Evolutionary conservation across 306 rosid species (phyloP), one percentile per base, ranked within the genome.

Genomic region (Astragalus membranaceus): DNA sequence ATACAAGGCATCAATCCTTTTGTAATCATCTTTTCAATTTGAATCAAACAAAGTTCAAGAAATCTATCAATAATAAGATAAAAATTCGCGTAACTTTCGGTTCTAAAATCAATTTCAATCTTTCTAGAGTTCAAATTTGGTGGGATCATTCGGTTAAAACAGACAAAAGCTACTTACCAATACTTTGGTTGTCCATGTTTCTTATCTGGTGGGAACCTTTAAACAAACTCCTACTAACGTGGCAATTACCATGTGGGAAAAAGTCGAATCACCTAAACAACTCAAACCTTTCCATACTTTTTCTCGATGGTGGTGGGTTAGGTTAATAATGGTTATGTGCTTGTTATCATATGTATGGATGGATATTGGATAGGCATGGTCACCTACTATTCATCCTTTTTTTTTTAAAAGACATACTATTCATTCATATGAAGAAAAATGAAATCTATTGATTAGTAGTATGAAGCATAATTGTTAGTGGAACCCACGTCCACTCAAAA

Each of bases 141-240:
- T 55, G 37, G 56, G 58, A 74, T 48, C 65, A 80, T 8, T 26
- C 0, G n/a, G 57, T 41, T 23, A 26, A 50, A 60, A 58, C 37
- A 48, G 77, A 79, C 84, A 69, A 80, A 78, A 72, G 83, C 72
- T 48, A 58, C 3, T 54, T 64, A 23, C 79, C 55, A 79, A 60
- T 11, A 43, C 64, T 60, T 66, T 71, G 75, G 43, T 69, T 60
- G 69, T 74, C 57, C 64, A 65, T 80, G 78, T 53, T 75, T 63
- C 52, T 42, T 33, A 50, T 58, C 49, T 56, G 12, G 50, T 56
- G 74, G 44, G 67, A 57, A 41, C 61, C 80, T 72, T 83, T 23
- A 78, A 72, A 56, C 75, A 2, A 54, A 78, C 84, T 43, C 65
- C 49, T 56, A 50, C 65, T 55, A 69, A 64, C 58, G 67, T 39